A percentile compares a stretch with the other conserved stretches of the same genome.
These are phyloP conservation scores for Aspergillus calidoustus DNA, from an alignment of 2,329 filamentous ascomycete genomes.

Conservation along the genomic window DNA sequence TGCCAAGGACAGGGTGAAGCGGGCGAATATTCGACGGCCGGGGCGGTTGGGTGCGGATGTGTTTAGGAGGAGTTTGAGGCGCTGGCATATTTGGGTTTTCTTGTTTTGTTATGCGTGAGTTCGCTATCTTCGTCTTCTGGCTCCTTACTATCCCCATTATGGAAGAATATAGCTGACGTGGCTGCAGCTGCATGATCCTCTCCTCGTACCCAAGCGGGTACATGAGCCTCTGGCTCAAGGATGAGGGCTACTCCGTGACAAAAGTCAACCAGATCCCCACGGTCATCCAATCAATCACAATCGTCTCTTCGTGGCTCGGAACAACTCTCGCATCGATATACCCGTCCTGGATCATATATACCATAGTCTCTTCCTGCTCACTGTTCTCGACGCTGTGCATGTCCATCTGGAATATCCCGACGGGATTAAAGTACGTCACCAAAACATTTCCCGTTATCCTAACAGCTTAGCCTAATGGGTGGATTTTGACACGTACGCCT, in stretches of 20 bases:
- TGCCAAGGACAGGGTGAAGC: slow-evolving; percentile 38
- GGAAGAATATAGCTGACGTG: background rate
- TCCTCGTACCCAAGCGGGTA: slow-evolving; percentile 51
- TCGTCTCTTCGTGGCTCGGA: slow-evolving; percentile 55
- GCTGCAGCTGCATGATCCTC: slow-evolving; percentile 49
- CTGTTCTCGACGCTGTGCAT: slow-evolving; percentile 54
- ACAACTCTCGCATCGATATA: slow-evolving; percentile 58
- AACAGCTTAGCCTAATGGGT: background rate
- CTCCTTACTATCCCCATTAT: too few relatives aligned
- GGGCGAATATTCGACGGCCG: slow-evolving; percentile 39
- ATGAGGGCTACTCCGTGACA: slow-evolving; percentile 52
- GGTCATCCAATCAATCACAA: slow-evolving; percentile 53
- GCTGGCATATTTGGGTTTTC: slow-evolving; percentile 60
- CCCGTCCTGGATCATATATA: slow-evolving; percentile 55
- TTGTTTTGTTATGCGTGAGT: slow-evolving; percentile 55
- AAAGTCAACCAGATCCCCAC: slow-evolving; percentile 58
- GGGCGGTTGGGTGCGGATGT: slow-evolving; percentile 50
- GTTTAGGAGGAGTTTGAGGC: slow-evolving; percentile 50
- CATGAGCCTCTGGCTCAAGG: slow-evolving; percentile 60
- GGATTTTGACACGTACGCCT: background rate
- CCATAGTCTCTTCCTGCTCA: slow-evolving; percentile 45
- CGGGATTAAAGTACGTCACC: slow-evolving; percentile 47
- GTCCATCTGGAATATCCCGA: slow-evolving; percentile 57
- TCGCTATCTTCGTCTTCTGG: slow-evolving; percentile 24
- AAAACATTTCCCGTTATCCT: background rate